Evolutionary conservation across 164 flowering plant genomes (phyloP), one percentile per base, ranked within the genome.

Genomic region (Stephania yunnanensis): DNA sequence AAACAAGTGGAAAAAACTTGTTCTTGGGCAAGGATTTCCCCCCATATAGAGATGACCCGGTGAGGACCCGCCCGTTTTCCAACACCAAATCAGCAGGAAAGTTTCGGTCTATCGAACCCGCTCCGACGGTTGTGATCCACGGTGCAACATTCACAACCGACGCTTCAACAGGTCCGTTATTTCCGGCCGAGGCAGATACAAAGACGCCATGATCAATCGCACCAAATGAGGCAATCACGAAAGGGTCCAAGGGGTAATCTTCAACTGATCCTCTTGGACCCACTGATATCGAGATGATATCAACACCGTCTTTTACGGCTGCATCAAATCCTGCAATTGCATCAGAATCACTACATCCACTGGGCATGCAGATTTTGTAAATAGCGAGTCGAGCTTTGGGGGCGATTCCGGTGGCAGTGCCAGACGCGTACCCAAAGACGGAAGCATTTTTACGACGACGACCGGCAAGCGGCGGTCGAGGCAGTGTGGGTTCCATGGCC

Each of bases 401-500:
- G 0, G n/a, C 93, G 10, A 88, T 77, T 10, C 93, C n/a, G 0
- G 50, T 65, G 0, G 91, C 90, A 1, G 55, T 75, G n/a, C n/a
- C 93, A 7, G 17, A 7, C n/a, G 90, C 90, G 65, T 31, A 84
- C 0, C 87, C 91, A 3, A 82, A 58, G 22, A 88, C 68, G 6
- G 85, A 82, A 10, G 89, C 87, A 7, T 80, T 65, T 0, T 7
- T 5, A 83, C 84, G 1, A 22, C 48, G n/a, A 2, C 88, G 70
- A 0, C 93, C 93, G 8, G 89, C 91, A 0, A n/a, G n/a, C n/a
- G n/a, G 90, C 90, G 0, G 85, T 89, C 8, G 91, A 86, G 0
- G 91, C 88, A 1, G 90, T 87, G 77, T 89, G 93, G 17, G 91
- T 88, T 1, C 91, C 93, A 66, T 89, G 93, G 5, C 93, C 90